A percentile compares a stretch with the other conserved stretches of the same genome.
phyloP scores from a whole-genome alignment of 2,329 filamentous ascomycete genomes.

The Penicillium sp. region DNA sequence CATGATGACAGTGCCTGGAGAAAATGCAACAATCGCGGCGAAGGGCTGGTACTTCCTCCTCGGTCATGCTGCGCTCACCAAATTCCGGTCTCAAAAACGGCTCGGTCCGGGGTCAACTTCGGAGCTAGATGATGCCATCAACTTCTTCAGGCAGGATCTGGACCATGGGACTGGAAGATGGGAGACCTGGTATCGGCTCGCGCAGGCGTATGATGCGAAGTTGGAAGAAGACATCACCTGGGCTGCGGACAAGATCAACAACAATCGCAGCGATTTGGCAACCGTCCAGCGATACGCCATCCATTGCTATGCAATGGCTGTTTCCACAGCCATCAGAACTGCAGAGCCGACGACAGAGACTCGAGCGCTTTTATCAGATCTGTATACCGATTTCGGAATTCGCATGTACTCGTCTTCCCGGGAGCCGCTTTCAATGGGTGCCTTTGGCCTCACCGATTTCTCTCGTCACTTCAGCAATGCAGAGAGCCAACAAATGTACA shows the following conservation, averaged over 20 bases:
- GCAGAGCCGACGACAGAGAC: slow-evolving; percentile 56
- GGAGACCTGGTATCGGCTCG: slow-evolving; percentile 88
- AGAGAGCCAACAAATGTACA: slow-evolving; percentile 55
- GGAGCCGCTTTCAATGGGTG: slow-evolving; percentile 66
- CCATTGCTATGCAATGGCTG: slow-evolving; percentile 74
- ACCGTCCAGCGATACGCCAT: slow-evolving; percentile 76
- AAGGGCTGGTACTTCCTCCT: slow-evolving; percentile 92
- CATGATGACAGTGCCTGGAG: slow-evolving; percentile 66
- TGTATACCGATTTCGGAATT: slow-evolving; percentile 67
- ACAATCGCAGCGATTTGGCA: slow-evolving; percentile 70
- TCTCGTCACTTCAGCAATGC: slow-evolving; percentile 60
- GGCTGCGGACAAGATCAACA: slow-evolving; percentile 90
- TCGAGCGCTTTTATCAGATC: slow-evolving; percentile 58
- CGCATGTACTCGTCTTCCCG: slow-evolving; percentile 68
- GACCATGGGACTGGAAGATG: slow-evolving; percentile 79
- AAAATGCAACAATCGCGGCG: slow-evolving; percentile 67
- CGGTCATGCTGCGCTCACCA: slow-evolving; percentile 82
- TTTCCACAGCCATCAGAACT: slow-evolving; percentile 59
- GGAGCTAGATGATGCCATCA: slow-evolving; percentile 77
- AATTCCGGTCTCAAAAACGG: slow-evolving; percentile 77
- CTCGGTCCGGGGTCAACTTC: slow-evolving; percentile 76
- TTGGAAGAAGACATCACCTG: slow-evolving; percentile 83
- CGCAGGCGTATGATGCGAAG: slow-evolving; percentile 83
- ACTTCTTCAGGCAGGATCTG: slow-evolving; percentile 75
- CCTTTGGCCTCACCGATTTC: slow-evolving; percentile 62